phyloP scores from a whole-genome alignment of 2,329 filamentous ascomycete genomes.

The Colletotrichum tabaci region DNA sequence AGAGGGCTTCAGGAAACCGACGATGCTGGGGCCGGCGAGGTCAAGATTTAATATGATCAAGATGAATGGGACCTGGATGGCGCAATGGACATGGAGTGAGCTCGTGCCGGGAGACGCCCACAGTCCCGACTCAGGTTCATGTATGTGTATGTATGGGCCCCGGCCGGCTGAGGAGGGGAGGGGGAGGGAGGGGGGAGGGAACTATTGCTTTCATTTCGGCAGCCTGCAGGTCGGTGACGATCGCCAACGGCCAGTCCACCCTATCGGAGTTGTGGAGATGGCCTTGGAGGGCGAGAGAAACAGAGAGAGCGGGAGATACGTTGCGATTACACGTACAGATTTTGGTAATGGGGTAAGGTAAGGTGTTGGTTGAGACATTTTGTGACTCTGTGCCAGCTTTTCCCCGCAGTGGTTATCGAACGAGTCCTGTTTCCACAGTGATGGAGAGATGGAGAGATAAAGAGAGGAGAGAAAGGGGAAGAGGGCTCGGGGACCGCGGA shows the following conservation, averaged over 20 bases:
- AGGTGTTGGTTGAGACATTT: background rate
- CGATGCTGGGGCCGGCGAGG: background rate
- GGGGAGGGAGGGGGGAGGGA: background rate
- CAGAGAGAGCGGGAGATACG: background rate
- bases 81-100: background rate
- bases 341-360: background rate
- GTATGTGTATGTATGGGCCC: background rate
- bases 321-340: background rate
- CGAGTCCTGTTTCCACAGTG: background rate
- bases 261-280: background rate
- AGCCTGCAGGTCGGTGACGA: slow-evolving; percentile 11
- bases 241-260: slow-evolving; percentile 2
- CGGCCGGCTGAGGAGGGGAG: background rate
- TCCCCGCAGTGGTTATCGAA: slow-evolving; percentile 4
- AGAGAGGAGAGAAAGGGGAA: too few species aligned
- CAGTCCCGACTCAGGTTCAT: background rate
- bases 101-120: slow-evolving; percentile 10
- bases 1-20: background rate
- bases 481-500: background rate
- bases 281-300: background rate
- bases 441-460: too few species aligned
- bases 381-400: background rate
- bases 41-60: slow-evolving; percentile 8
- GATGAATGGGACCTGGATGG: slow-evolving; percentile 1
- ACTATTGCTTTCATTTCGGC: slow-evolving; percentile 4